A percentile compares a stretch with the other conserved stretches of the same genome.
These are phyloP conservation scores for Penicillium sp. DNA, from an alignment of 2,329 filamentous ascomycete species.

Conservation along the genomic window DNA sequence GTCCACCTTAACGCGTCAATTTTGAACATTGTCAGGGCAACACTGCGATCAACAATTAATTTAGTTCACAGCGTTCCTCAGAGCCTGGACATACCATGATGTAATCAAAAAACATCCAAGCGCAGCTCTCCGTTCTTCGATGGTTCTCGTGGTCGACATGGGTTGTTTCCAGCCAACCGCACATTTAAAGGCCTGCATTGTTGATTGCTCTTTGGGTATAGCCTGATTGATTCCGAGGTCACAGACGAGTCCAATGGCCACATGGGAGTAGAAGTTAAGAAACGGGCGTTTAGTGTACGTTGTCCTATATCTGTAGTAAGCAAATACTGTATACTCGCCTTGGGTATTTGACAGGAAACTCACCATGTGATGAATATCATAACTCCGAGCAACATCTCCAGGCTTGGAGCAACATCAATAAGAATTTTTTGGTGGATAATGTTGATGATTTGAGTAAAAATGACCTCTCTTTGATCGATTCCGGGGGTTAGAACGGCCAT, in stretches of 20 bases:
- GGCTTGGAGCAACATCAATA: slow-evolving; percentile 20
- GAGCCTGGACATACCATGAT: slow-evolving; percentile 35
- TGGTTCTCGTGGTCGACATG: slow-evolving; percentile 38
- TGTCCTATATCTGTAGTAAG: slow-evolving; percentile 21
- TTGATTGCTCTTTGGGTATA: slow-evolving; percentile 14
- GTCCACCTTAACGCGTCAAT: slow-evolving; percentile 61
- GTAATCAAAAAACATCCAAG: slow-evolving; percentile 54
- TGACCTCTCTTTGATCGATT: slow-evolving; percentile 13
- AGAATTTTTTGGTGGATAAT: slow-evolving; percentile 27
- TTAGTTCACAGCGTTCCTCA: neutral
- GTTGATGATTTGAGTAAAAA: slow-evolving; percentile 23
- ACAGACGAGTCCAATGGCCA: slow-evolving; percentile 29
- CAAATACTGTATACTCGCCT: neutral
- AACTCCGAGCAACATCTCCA: slow-evolving; percentile 27
- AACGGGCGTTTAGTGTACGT: slow-evolving; percentile 21
- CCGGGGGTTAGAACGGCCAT: slow-evolving; percentile 36
- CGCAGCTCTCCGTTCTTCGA: slow-evolving; percentile 56
- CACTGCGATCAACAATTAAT: slow-evolving; percentile 29
- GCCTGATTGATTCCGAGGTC: slow-evolving; percentile 31
- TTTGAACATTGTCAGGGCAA: slow-evolving; percentile 37
- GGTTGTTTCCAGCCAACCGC: slow-evolving; percentile 22
- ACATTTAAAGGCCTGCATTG: slow-evolving; percentile 26
- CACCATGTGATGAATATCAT: slow-evolving; percentile 29
- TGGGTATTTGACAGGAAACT: neutral
- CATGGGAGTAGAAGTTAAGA: slow-evolving; percentile 24